Conservation (phyloP, 2,329 filamentous ascomycete species). For the Clonostachys sp. region DNA sequence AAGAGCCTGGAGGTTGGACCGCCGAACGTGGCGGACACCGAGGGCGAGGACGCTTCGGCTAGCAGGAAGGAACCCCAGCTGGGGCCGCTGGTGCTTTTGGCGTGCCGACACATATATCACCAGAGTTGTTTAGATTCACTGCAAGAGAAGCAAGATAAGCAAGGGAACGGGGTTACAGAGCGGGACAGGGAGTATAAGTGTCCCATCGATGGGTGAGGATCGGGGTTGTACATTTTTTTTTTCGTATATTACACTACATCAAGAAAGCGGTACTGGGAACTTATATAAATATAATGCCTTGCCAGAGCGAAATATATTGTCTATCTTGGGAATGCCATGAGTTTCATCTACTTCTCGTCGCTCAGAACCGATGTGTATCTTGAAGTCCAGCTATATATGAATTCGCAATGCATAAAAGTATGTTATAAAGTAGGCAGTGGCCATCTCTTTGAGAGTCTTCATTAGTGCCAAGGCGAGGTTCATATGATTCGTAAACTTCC, state of each 20-base stretch:
- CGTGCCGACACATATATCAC: constrained; percentile 69
- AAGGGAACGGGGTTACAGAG: constrained; percentile 34
- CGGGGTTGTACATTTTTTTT: not conserved
- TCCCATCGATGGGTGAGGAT: constrained; percentile 47
- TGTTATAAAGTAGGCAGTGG: too few relatives aligned
- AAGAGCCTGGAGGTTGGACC: constrained; percentile 33
- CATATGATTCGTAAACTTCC: too few relatives aligned
- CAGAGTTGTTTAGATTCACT: constrained; percentile 64
- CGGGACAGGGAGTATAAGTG: constrained; percentile 47
- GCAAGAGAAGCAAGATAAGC: constrained; percentile 46
- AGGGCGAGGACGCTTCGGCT: constrained; percentile 5
- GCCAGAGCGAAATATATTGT: too few relatives aligned
- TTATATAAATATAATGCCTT: too few relatives aligned
- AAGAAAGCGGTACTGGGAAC: not conserved
- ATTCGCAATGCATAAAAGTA: too few relatives aligned
- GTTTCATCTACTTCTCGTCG: too few relatives aligned
- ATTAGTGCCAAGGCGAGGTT: too few relatives aligned
- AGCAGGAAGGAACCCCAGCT: constrained; percentile 41
- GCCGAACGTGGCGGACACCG: constrained; percentile 30
- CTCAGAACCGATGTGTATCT: too few relatives aligned
- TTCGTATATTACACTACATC: not conserved
- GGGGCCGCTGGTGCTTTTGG: constrained; percentile 62
- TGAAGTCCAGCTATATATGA: too few relatives aligned
- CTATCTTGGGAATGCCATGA: too few relatives aligned
- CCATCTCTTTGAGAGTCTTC: too few relatives aligned